These are phyloP conservation scores for Orbilia javanica DNA, from an alignment of 2,329 filamentous ascomycete genomes.

Conservation along the genomic window DNA sequence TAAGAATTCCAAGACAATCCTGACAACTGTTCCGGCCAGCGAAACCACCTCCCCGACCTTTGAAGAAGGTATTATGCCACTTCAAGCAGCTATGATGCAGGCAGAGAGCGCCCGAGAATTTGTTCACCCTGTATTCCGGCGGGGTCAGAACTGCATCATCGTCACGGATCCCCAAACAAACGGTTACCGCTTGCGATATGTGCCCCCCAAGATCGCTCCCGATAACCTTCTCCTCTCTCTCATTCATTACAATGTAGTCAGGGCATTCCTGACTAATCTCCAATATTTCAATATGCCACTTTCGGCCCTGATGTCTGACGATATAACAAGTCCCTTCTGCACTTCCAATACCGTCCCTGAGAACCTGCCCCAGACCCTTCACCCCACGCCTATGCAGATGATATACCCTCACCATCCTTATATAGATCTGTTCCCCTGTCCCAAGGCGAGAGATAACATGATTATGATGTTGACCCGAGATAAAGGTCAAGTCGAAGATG, in stretches of 20 bases:
- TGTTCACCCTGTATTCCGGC: constrained; percentile 38
- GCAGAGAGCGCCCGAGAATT: constrained; percentile 18
- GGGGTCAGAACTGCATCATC: constrained; percentile 48
- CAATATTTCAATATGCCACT: constrained; percentile 54
- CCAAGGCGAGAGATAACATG: constrained; percentile 64
- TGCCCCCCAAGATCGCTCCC: constrained; percentile 56
- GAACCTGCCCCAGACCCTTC: constrained; percentile 58
- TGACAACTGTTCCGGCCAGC: constrained; percentile 5
- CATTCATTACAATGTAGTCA: constrained; percentile 56
- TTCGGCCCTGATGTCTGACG: constrained; percentile 46
- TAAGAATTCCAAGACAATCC: constrained; percentile 45
- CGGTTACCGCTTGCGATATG: constrained; percentile 56
- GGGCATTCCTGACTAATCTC: constrained; percentile 48
- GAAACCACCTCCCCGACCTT: constrained; percentile 17
- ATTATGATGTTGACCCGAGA: constrained; percentile 60
- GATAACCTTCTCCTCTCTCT: constrained; percentile 52
- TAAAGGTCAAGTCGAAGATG: constrained; percentile 59
- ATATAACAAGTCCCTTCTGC: constrained; percentile 60
- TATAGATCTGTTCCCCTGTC: constrained; percentile 65
- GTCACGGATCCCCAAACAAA: constrained; percentile 49
- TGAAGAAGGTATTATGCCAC: constrained; percentile 23
- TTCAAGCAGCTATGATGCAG: constrained; percentile 38
- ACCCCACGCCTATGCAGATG: constrained; percentile 63
- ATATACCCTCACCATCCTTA: constrained; percentile 64
- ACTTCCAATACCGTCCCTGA: constrained; percentile 43